Percentiles rank a stretch among this genome's conserved stretches.
phyloP scores from a whole-genome alignment of 1,139 yeast genomes.

The Diutina catenulata region DNA sequence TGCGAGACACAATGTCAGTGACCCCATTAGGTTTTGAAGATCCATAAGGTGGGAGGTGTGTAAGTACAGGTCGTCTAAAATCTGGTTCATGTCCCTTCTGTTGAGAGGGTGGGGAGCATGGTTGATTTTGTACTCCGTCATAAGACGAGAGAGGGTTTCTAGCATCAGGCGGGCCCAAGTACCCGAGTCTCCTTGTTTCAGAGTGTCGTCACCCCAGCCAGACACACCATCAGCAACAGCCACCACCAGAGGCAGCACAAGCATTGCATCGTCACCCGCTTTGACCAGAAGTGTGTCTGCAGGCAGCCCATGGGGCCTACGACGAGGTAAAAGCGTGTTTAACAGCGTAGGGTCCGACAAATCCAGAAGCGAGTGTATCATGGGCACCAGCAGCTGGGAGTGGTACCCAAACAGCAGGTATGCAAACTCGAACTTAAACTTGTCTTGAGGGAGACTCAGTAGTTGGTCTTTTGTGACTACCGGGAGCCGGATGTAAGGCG shows the following conservation, averaged over 20 bases:
- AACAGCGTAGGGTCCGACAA: conserved; percentile 38
- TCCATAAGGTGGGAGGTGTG: conserved; percentile 47
- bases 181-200: conserved; percentile 34
- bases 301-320: conserved; percentile 44
- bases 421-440: conserved; percentile 33
- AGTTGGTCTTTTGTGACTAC: background rate
- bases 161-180: conserved; percentile 47
- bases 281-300: conserved; percentile 40
- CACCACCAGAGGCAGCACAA: conserved; percentile 41
- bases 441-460: conserved; percentile 21
- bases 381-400: conserved; percentile 25
- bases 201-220: conserved; percentile 37
- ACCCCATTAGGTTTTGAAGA: conserved; percentile 35
- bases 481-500: conserved; percentile 1
- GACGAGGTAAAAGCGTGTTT: conserved; percentile 35
- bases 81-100: conserved; percentile 32
- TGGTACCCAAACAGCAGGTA: conserved; percentile 41
- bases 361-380: conserved; percentile 39
- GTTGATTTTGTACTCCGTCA: conserved; percentile 33
- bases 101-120: conserved; percentile 33
- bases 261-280: conserved; percentile 56
- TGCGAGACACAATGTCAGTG: conserved; percentile 40
- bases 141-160: conserved; percentile 38
- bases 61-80: conserved; percentile 38
- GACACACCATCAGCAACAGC: conserved; percentile 55